Base-by-base conservation (phyloP, 176 grass and related monocot genomes). In the Microstegium vimineum region DNA sequence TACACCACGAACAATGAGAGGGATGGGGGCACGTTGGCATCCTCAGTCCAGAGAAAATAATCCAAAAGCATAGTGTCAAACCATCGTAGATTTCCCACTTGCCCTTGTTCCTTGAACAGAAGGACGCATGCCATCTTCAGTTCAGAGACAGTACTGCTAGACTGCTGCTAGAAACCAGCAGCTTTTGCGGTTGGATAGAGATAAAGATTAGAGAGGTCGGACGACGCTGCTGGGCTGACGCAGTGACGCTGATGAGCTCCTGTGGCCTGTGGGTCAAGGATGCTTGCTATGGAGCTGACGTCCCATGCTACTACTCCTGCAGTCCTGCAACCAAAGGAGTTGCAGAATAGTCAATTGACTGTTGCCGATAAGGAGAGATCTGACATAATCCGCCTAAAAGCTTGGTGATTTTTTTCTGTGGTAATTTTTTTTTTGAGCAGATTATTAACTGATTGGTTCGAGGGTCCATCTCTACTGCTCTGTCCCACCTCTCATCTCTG, bases 311-410 rank as follows among this genome's bases (percentile, higher is more conserved):
- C 20, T 59, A n/a, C 61, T 79, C 61, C 60, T n/a, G n/a, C n/a
- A n/a, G n/a, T n/a, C n/a, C n/a, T 59, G n/a, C 54, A 59, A n/a
- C 16, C 35, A 26, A 27, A 32, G 71, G 27, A 74, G 15, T n/a
- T 16, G 4, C 54, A 11, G 9, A 47, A 20, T 33, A 18, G 69
- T 64, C 36, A 36, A 62, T 31, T n/a, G 5, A 51, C 51, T 78
- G 40, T 64, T 64, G 31, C 15, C 31, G 54, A 85, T 79, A 85
- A 85, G 54, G 31, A 36, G 16, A 72, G n/a, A 25, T 51, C 41
- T 51, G 74, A 85, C 74, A 62, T 43, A 36, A 12, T 35, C 36
- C 42, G 10, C 1, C 6, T 5, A 62, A n/a, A 62, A 42, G 32
- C 1, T 9, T 11, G 23, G 33, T 11, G 11, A n/a, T 17, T 15